Evolutionary conservation across 805 yeast genomes (phyloP).

Genomic region (Yarrowia porcina): DNA sequence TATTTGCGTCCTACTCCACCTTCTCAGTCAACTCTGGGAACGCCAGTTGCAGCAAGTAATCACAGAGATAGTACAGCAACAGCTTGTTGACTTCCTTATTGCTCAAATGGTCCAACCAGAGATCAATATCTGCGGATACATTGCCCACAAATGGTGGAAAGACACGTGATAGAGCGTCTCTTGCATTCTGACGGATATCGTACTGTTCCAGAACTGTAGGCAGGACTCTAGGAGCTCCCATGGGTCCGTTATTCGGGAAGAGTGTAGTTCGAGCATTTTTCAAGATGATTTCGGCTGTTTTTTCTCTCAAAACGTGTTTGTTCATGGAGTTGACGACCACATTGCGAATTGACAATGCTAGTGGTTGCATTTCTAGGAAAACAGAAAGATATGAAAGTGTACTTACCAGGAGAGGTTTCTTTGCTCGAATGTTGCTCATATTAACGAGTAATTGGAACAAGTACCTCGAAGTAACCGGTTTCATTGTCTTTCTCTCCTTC

Average conservation of each 20-base stretch:
- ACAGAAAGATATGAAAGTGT: not conserved
- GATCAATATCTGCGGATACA: constrained; percentile 29
- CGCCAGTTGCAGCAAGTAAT: constrained; percentile 32
- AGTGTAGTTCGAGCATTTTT: constrained; percentile 40
- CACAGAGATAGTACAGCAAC: constrained; percentile 34
- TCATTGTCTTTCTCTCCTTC: not conserved
- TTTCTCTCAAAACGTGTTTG: constrained; percentile 24
- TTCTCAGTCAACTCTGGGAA: constrained; percentile 35
- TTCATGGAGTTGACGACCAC: constrained; percentile 26
- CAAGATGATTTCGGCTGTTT: constrained; percentile 33
- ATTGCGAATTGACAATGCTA: constrained; percentile 29
- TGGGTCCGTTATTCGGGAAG: constrained; percentile 50
- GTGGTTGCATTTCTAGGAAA: constrained; percentile 27
- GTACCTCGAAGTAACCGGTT: constrained; percentile 1
- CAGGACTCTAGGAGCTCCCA: constrained; percentile 48
- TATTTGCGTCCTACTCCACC: constrained; percentile 12
- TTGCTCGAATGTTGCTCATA: constrained; percentile 5
- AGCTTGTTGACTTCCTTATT: constrained; percentile 36
- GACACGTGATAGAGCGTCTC: constrained; percentile 28
- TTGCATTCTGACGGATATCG: constrained; percentile 30
- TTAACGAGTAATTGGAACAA: not conserved
- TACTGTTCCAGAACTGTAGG: constrained; percentile 45
- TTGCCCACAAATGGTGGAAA: constrained; percentile 29
- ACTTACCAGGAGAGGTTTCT: not conserved
- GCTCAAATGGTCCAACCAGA: constrained; percentile 33